Base-by-base conservation (phyloP, 1,284 basidiomycete species). In the Grifola frondosa region DNA sequence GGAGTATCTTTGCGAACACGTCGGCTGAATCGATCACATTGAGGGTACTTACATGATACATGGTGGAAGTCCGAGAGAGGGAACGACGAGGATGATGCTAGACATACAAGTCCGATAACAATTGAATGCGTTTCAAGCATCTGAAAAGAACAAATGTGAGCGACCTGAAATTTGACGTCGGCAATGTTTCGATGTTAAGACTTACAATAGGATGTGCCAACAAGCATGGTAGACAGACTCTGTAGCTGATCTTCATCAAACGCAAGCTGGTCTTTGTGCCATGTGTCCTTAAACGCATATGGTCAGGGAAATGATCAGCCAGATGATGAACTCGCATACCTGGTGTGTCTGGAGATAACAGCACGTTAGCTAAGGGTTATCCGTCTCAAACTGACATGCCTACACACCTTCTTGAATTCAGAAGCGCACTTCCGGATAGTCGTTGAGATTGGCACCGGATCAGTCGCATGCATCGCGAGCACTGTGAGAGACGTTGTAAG, bases 231-330 rank as follows among this genome's bases (percentile, higher is more conserved):
- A 30, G 91, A 90, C 56, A 97, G 75, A 53, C 82, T 86, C 59
- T 88, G 84, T 30, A 94, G 65, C 61, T 96, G 92, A 60, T 96
- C 93, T 63, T 95, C 90, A 55, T 89, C 81, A 66, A 99, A 98
- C 47, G 80, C 78, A 50, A 83, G 77, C 64, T 95, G 88, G 65
- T 98, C 95, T 57, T 89, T 90, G 53, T 89, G 84, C 91, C 91
- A 94, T 38, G 88, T 93, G 62, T 93, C 91, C 87, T 91, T 48
- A 6, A 13, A 15, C 11, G 7, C 0, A 42, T 22, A 6, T 22
- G 9, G 39, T 53, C 25, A 50, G 46, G 33, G 15, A 21, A 21
- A n/a, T n/a, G n/a, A n/a, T 28, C 3, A 28, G 12, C 33, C 6
- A 25, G 15, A 38, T 19, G 19, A 42, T 30, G 40, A 22, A 29